A percentile compares a stretch with the other conserved stretches of the same genome.
phyloP scores from a whole-genome alignment of 2,329 filamentous ascomycete species.

The Ceratocystis colombiana region DNA sequence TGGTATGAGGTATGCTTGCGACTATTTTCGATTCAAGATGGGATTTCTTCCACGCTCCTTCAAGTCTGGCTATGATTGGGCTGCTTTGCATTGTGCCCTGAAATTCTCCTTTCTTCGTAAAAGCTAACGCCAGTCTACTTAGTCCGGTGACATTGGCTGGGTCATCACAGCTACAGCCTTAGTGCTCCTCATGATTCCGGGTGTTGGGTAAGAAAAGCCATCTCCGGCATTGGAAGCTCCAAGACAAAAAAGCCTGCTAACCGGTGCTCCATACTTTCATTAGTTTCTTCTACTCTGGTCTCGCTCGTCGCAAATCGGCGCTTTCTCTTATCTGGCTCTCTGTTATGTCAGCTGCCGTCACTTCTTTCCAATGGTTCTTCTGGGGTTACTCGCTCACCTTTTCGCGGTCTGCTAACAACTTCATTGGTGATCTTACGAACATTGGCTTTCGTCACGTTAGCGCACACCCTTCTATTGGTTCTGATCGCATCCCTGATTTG shows the following conservation, averaged over 20 bases:
- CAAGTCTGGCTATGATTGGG: not conserved
- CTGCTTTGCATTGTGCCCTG: not conserved
- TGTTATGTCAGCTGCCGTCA: conserved; percentile 72
- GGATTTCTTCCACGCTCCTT: not conserved
- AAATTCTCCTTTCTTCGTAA: not conserved
- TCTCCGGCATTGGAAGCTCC: conserved; percentile 12
- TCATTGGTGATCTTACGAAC: conserved; percentile 69
- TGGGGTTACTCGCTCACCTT: conserved; percentile 80
- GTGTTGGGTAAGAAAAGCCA: conserved; percentile 54
- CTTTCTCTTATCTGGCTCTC: conserved; percentile 85
- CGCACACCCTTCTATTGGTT: conserved; percentile 64
- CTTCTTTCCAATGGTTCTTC: conserved; percentile 90
- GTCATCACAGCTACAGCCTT: conserved; percentile 72
- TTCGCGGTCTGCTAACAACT: conserved; percentile 64
- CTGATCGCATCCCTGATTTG: conserved; percentile 64
- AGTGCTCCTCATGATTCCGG: conserved; percentile 85
- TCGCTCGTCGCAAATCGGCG: conserved; percentile 79
- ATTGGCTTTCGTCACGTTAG: conserved; percentile 70
- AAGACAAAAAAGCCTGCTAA: not conserved
- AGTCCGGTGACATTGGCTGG: conserved; percentile 78
- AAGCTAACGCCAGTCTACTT: conserved; percentile 1
- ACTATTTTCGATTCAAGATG: not conserved
- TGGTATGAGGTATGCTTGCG: conserved; percentile 56
- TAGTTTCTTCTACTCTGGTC: conserved; percentile 79
- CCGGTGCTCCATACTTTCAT: conserved; percentile 19